Conservation (phyloP, 306 rosid species). For the Potentilla sterilis region DNA sequence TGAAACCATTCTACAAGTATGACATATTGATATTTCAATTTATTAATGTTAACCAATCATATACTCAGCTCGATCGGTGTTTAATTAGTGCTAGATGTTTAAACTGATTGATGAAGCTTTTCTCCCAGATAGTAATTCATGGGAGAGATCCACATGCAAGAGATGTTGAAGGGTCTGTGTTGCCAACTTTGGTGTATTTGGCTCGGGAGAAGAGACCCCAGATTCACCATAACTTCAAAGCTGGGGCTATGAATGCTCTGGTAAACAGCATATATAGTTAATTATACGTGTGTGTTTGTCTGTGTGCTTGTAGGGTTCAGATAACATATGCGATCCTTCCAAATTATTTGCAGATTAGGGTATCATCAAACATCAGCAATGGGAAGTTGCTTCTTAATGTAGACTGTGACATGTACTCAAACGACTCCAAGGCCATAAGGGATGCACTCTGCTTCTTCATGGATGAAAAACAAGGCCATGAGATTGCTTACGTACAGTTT, state of each 20-base stretch:
- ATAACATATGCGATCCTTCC: neutral
- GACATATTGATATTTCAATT: neutral
- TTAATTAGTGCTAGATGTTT: neutral
- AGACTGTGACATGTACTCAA: slow-evolving; percentile 86
- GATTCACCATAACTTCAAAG: slow-evolving; percentile 67
- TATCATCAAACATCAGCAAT: slow-evolving; percentile 68
- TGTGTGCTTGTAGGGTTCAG: neutral
- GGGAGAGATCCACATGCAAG: slow-evolving; percentile 47
- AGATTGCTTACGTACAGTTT: slow-evolving; percentile 73
- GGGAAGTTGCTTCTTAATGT: slow-evolving; percentile 58
- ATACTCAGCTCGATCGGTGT: neutral
- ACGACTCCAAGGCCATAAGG: slow-evolving; percentile 53
- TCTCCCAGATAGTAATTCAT: slow-evolving; percentile 55
- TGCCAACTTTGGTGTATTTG: slow-evolving; percentile 70
- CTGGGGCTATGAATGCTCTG: slow-evolving; percentile 87
- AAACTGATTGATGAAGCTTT: neutral
- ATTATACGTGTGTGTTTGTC: neutral
- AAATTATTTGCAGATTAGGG: slow-evolving; percentile 47
- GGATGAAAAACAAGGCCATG: slow-evolving; percentile 72
- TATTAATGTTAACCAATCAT: neutral
- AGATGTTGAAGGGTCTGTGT: slow-evolving; percentile 44
- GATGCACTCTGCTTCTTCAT: slow-evolving; percentile 77
- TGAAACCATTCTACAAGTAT: slow-evolving; percentile 59
- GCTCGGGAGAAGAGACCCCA: slow-evolving; percentile 80
- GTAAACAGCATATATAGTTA: slow-evolving; percentile 28